These are phyloP conservation scores for Amoeboradix gromovi DNA, from an alignment of 371 early-diverging fungal genomes.

Conservation along the genomic window DNA sequence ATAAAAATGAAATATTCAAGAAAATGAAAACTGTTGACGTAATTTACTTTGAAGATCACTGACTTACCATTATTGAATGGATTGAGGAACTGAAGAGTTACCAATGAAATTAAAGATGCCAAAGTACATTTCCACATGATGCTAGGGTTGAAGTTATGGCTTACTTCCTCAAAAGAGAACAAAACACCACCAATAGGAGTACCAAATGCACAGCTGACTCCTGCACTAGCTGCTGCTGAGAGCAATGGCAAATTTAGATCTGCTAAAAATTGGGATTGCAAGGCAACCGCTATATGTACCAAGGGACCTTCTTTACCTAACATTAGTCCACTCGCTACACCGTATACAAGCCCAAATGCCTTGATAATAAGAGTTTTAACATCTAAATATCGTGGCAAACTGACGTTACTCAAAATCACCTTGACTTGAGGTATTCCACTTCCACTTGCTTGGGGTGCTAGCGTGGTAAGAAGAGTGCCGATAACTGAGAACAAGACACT, in stretches of 20 bases:
- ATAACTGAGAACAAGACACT: neutral
- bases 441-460: conserved; percentile 2
- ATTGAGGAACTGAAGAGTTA: conserved; percentile 38
- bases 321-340: conserved; percentile 56
- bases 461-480: neutral
- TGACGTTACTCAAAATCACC: conserved; percentile 68
- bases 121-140: conserved; percentile 81
- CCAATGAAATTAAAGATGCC: conserved; percentile 62
- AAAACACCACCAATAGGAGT: conserved; percentile 86
- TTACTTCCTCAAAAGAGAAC: conserved; percentile 44
- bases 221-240: conserved; percentile 72
- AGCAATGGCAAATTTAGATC: conserved; percentile 61
- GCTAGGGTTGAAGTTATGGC: conserved; percentile 48
- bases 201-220: conserved; percentile 80
- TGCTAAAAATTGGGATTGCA: conserved; percentile 52
- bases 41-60: conserved; percentile 76
- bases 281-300: conserved; percentile 76
- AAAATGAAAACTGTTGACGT: conserved; percentile 54
- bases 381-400: conserved; percentile 59
- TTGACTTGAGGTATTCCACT: conserved; percentile 15
- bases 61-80: conserved; percentile 1
- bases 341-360: conserved; percentile 42
- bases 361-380: conserved; percentile 54
- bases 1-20: conserved; percentile 55
- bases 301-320: conserved; percentile 85